Base-by-base conservation (phyloP, 2,329 filamentous ascomycete genomes). In the Alternaria arborescens region DNA sequence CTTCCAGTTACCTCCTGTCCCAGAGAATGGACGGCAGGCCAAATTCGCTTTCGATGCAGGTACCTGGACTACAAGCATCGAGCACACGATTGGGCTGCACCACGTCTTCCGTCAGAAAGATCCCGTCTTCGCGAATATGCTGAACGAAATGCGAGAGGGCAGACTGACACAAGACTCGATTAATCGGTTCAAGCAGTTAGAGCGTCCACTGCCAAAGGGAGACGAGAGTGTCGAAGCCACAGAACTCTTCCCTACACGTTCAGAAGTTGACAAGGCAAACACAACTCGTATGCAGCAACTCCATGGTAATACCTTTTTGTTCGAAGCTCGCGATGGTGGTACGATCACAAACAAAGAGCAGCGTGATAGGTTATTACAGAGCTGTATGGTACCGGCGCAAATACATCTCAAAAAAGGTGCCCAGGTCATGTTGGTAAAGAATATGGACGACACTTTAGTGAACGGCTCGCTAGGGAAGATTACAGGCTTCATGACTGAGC, bases 401-500 rank as follows among this genome's bases (percentile, higher is more conserved):
- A 87, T 99, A 20, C 88, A 91, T 34, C 81, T 99, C 30, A 98
- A 97, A 78, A 90, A 95, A 64, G 92, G 93, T 10, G 92, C 95
- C 0, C 96, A 99, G 76, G 96, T 99, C 44, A 99, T 99, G 95
- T 83, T 99, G n/a, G 97, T 99, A 84, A 99, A 99, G 79, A 99
- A 99, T 71, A 90, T 98, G 81, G 95, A 99, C 73, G 93, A 97
- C 40, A 89, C 88, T 0, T 85, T 99, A 0, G 95, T 98, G 68
- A 99, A 99, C 74, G 95, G 95, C 5, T 97, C 94, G 0, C 84
- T 99, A 10, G 95, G 95, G 24, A 94, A 91, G 62, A 91, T 99
- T 5, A 85, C 90, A 12, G 88, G 86, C 6, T 97, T 97, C 78
- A 94, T 93, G 89, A 87, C 84, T 53, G 87, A 90, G 66, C 81